Evolutionary conservation across 140 eudicot species (phyloP).

Genomic region (Anethum foeniculum): DNA sequence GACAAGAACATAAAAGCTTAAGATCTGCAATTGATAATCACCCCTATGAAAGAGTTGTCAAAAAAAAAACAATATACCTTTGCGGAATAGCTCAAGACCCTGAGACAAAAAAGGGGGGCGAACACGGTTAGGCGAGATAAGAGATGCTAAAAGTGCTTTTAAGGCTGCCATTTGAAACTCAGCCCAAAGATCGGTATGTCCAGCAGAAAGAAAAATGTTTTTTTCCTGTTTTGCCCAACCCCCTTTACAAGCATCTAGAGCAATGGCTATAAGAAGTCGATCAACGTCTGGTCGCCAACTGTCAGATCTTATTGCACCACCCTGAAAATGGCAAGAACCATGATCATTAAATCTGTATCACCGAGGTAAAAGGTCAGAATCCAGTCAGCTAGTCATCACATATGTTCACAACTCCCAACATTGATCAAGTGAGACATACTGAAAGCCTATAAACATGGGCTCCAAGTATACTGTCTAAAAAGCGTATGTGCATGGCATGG

Average conservation of each 20-base stretch:
- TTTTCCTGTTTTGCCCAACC: slow-evolving; percentile 50
- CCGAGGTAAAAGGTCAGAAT: background rate
- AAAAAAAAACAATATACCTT: slow-evolving; percentile 36
- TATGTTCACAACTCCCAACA: background rate
- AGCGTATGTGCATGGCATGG: background rate
- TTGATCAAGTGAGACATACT: background rate
- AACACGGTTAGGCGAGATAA: slow-evolving; percentile 65
- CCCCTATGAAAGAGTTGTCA: background rate
- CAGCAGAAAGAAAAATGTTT: slow-evolving; percentile 12
- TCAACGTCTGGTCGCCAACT: slow-evolving; percentile 72
- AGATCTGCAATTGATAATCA: background rate
- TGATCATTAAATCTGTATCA: slow-evolving; percentile 3
- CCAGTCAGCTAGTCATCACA: background rate
- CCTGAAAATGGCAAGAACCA: slow-evolving; percentile 36
- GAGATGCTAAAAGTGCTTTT: slow-evolving; percentile 83
- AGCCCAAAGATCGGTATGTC: slow-evolving; percentile 30
- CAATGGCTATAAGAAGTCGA: slow-evolving; percentile 41
- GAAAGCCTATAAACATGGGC: background rate
- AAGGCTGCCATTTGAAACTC: slow-evolving; percentile 84
- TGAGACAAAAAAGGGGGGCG: slow-evolving; percentile 67
- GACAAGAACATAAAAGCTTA: background rate
- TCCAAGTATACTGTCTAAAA: background rate
- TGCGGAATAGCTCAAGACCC: slow-evolving; percentile 69
- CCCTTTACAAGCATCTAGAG: slow-evolving; percentile 58
- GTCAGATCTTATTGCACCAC: slow-evolving; percentile 63